Evolutionary conservation across 306 rosid genomes (phyloP), one percentile per base, ranked within the genome.

Genomic region (Senna tora): DNA sequence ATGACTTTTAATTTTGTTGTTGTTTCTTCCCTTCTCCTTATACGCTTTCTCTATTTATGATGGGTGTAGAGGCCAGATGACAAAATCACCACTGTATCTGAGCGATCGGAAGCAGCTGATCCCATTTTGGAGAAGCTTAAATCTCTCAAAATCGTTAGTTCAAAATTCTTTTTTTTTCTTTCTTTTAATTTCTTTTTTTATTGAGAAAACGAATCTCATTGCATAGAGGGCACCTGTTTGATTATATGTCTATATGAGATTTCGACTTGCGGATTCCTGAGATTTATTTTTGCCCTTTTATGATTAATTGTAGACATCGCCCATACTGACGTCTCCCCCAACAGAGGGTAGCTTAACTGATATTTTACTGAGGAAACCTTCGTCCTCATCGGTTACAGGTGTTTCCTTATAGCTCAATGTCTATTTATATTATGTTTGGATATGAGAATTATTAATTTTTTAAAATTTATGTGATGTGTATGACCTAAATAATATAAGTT

Each of bases 331-430:
- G 34, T 75, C 96, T 32, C 93, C 92, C 16, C 93, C 87, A 34
- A 47, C 85, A 19, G 97, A 91, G 84, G 76, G 96, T 67, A 85
- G 89, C 72, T 81, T 95, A 81, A 88, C 96, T 30, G 97, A 95
- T 79, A 91, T 91, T 86, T 79, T 95, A 71, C 96, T 95, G 64
- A 88, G 89, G 85, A 91, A 88, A 62, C 83, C 96, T 59, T 77
- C 90, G 0, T 88, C 97, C 28, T 89, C 96, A 28, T 79, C 88
- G 3, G 75, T 56, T 82, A 59, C 95, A 63, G 86, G 99, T 89
- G 56, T 34, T 81, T 28, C 39, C 46, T 66, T 42, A 17, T 70
- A 12, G 9, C 50, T 66, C 6, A 41, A 22, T 57, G 20, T 71
- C 34, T 61, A 6, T 43, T 36, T 36, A 36, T 36, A 36, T 2